These are phyloP conservation scores for Smallanthus sonchifolius DNA, from an alignment of 129 eudicot species.

Conservation along the genomic window DNA sequence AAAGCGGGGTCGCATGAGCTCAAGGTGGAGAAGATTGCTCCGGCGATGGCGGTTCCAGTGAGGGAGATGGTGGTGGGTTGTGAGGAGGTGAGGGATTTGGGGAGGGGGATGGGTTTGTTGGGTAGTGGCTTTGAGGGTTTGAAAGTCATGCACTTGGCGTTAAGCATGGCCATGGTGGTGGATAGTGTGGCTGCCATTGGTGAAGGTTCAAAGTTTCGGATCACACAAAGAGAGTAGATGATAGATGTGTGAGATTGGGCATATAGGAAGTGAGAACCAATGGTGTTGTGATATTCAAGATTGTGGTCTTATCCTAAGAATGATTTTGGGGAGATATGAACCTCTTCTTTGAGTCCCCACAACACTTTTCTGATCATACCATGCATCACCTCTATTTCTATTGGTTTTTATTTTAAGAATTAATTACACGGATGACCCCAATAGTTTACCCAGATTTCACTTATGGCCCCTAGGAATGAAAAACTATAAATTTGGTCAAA, in stretches of 20 bases:
- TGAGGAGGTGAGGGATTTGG: constrained; percentile 36
- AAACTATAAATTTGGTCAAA: too few species aligned
- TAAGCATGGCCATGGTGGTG: constrained; percentile 67
- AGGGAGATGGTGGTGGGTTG: constrained; percentile 31
- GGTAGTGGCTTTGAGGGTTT: constrained; percentile 37
- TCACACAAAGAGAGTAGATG: not conserved
- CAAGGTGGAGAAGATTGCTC: constrained; percentile 69
- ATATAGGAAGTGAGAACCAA: constrained; percentile 38
- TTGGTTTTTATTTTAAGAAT: not conserved
- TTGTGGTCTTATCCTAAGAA: constrained; percentile 55
- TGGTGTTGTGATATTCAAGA: constrained; percentile 39
- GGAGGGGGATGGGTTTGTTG: constrained; percentile 42
- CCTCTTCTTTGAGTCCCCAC: constrained; percentile 48
- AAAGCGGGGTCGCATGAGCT: constrained; percentile 63
- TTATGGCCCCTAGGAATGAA: too few species aligned
- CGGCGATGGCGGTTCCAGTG: constrained; percentile 64
- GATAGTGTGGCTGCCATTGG: constrained; percentile 67
- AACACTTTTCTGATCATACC: constrained; percentile 44
- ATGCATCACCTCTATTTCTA: not conserved
- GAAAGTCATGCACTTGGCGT: constrained; percentile 43
- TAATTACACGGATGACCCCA: too few species aligned
- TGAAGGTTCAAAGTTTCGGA: not conserved
- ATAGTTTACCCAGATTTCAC: too few species aligned
- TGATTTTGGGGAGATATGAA: constrained; percentile 33
- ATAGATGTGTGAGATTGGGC: not conserved